These are phyloP conservation scores for Periconia sp. DNA, from an alignment of 2,329 filamentous ascomycete genomes.

Conservation along the genomic window DNA sequence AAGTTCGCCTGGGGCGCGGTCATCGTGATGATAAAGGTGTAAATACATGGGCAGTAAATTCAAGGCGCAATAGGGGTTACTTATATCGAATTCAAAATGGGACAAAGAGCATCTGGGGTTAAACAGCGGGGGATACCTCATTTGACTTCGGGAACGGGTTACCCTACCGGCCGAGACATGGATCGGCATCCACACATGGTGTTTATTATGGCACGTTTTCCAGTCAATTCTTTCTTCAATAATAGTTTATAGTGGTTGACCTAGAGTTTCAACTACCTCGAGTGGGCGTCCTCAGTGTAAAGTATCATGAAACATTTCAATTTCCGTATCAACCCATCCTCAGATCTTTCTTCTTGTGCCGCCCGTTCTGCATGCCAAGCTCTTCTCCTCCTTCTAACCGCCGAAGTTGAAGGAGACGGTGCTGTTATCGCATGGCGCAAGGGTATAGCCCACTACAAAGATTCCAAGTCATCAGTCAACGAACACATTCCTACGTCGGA, in stretches of 20 bases:
- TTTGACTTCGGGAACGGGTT: neutral
- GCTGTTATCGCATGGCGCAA: slow-evolving; percentile 4
- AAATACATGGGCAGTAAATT: no score
- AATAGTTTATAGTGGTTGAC: no score
- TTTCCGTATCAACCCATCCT: no score
- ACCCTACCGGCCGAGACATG: slow-evolving; percentile 15
- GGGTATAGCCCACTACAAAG: slow-evolving; percentile 1
- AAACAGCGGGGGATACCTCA: neutral
- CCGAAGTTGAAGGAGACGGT: slow-evolving; percentile 10
- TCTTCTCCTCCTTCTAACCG: neutral
- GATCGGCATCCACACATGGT: slow-evolving; percentile 39
- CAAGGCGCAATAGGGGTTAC: slow-evolving; percentile 4
- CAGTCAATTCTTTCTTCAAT: no score
- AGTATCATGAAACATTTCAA: neutral
- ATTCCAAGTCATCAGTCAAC: neutral
- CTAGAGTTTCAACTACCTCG: no score
- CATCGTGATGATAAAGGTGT: no score
- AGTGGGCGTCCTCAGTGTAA: no score
- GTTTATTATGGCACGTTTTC: slow-evolving; percentile 8
- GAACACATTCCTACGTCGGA: neutral
- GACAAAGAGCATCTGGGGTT: neutral
- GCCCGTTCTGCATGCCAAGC: no score
- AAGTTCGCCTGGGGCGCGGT: slow-evolving; percentile 11
- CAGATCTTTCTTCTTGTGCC: no score
- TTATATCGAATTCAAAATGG: slow-evolving; percentile 19